Evolutionary conservation across 2,329 filamentous ascomycete species (phyloP), one percentile per base, ranked within the genome.

Genomic region (Cadophora malorum): DNA sequence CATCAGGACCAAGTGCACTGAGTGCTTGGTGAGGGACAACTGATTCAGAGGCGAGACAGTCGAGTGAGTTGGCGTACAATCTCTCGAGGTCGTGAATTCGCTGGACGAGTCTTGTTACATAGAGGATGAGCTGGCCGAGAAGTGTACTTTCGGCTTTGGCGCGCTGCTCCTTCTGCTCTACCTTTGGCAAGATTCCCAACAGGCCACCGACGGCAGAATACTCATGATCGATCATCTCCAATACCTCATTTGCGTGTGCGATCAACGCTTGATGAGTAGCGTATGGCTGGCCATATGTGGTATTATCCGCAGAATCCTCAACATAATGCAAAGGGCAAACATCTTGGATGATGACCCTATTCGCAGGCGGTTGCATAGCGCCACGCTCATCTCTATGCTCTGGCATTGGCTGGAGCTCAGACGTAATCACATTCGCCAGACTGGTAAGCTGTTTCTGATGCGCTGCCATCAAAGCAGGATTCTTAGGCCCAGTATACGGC

Each of bases 191-290:
- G 8, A 88, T 78, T 21, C 83, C 82, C 52, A 89, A 79, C 21
- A 89, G 77, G 2, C 87, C 87, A 19, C 87, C 87, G 45, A 84
- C 83, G 31, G 82, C 79, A 53, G 81, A 81, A 72, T 84, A 86
- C 75, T 88, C 86, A 73, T 88, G 85, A 71, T 89, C 87, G 7
- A 89, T 81, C 1, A 85, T 80, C 78, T 88, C 86, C 6, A 89
- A 83, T 62, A 86, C 85, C 67, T 84, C 81, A 73, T 89, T 88
- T 68, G 86, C 86, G 74, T 89, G 87, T 79, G 82, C 80, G 33
- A 87, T 78, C 19, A 89, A 80, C 38, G 80, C 64, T 69, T 75
- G 65, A 56, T 75, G 71, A 1, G 70, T 74, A 1, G 73, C 73
- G 53, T 76, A 77, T 9, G 75, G 75, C 21, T 74, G 65, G 19